Conservation (phyloP, 768 basidiomycete species). For the Boletus barrowsii region DNA sequence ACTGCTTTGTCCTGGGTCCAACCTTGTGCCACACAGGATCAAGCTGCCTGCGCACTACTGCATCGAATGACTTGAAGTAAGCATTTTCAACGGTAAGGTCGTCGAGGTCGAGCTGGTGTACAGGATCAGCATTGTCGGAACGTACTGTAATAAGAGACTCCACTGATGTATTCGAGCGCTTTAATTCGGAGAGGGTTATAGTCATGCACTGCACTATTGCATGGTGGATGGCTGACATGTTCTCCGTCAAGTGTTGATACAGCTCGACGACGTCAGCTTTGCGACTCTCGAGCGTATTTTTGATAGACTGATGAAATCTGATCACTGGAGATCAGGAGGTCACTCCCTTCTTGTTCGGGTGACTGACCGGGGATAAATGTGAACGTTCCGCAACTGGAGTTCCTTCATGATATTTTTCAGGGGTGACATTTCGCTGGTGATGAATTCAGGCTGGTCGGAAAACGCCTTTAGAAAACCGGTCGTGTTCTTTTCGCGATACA, state of each 20-base stretch:
- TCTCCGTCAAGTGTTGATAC: slow-evolving; percentile 76
- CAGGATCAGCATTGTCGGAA: not conserved
- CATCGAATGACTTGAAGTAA: slow-evolving; percentile 91
- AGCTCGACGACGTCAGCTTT: slow-evolving; percentile 94
- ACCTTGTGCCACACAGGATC: slow-evolving; percentile 98
- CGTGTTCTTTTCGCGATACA: slow-evolving; percentile 88
- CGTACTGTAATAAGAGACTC: slow-evolving; percentile 1
- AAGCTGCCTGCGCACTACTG: slow-evolving; percentile 81
- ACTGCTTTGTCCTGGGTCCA: slow-evolving; percentile 85
- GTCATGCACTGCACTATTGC: slow-evolving; percentile 95
- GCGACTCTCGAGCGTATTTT: slow-evolving; percentile 75
- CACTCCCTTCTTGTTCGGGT: not conserved
- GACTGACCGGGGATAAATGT: slow-evolving; percentile 84
- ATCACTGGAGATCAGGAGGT: not conserved
- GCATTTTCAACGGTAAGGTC: slow-evolving; percentile 91
- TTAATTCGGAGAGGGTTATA: slow-evolving; percentile 83
- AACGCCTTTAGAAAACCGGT: slow-evolving; percentile 95
- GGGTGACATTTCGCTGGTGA: slow-evolving; percentile 89
- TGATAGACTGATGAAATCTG: slow-evolving; percentile 90
- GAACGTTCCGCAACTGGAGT: slow-evolving; percentile 82
- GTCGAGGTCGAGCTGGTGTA: slow-evolving; percentile 80
- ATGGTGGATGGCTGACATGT: slow-evolving; percentile 90
- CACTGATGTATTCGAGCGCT: slow-evolving; percentile 77
- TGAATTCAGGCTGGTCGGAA: slow-evolving; percentile 94
- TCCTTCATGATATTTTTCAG: slow-evolving; percentile 91